Conservation (phyloP, 2,329 filamentous ascomycete species). For the Colletotrichum sp. region DNA sequence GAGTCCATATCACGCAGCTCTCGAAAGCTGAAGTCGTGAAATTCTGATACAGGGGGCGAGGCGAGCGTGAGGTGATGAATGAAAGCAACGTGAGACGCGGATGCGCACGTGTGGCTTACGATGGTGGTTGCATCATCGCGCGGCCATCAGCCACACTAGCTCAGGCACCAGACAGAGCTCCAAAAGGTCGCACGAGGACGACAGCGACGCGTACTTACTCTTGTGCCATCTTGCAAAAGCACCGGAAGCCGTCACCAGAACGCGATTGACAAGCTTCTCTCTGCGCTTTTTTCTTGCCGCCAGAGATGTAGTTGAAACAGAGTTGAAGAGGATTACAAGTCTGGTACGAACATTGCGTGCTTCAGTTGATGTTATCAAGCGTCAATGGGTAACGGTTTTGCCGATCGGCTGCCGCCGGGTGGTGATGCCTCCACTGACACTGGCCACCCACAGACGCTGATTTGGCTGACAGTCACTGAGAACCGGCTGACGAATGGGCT, state of each 20-base stretch:
- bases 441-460: not conserved
- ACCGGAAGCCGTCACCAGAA: not conserved
- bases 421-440: not conserved
- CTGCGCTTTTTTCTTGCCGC: not conserved
- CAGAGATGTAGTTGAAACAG: conserved; percentile 17
- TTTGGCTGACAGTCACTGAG: not conserved
- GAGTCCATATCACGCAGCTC: not conserved
- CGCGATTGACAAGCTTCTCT: not conserved
- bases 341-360: conserved; percentile 11
- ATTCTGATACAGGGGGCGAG: not conserved
- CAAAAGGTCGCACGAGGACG: not conserved
- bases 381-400: conserved; percentile 10
- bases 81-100: conserved; percentile 1
- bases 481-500: not conserved
- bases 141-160: conserved; percentile 15
- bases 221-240: conserved; percentile 5
- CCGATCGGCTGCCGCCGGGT: conserved; percentile 15
- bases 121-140: conserved; percentile 14
- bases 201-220: conserved; percentile 6
- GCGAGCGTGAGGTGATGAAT: not conserved
- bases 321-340: not conserved
- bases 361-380: conserved; percentile 16
- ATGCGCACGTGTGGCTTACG: conserved; percentile 13
- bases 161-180: not conserved
- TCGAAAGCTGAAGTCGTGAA: not conserved